These are phyloP conservation scores for Cercospora canescens DNA, from an alignment of 2,329 filamentous ascomycete species.

Conservation along the genomic window DNA sequence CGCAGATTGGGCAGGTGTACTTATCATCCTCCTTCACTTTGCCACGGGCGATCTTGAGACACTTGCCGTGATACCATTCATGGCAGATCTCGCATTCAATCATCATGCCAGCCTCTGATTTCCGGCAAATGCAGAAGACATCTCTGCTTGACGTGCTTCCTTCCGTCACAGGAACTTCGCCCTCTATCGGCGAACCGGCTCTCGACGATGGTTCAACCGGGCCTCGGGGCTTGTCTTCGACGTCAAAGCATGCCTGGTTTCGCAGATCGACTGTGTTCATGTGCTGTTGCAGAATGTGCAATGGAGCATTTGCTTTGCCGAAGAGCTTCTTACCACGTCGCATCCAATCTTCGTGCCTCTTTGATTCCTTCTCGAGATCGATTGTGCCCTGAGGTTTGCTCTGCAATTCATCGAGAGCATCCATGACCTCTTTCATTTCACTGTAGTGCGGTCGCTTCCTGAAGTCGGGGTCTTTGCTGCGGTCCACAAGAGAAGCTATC, in stretches of 20 bases:
- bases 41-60: slow-evolving; percentile 92
- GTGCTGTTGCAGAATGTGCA: slow-evolving; percentile 92
- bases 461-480: slow-evolving; percentile 73
- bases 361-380: slow-evolving; percentile 91
- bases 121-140: slow-evolving; percentile 96
- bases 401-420: slow-evolving; percentile 82
- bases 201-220: slow-evolving; percentile 91
- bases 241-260: slow-evolving; percentile 89
- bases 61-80: slow-evolving; percentile 99
- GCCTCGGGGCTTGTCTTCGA: slow-evolving; percentile 81
- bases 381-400: slow-evolving; percentile 89
- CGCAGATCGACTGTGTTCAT: slow-evolving; percentile 91
- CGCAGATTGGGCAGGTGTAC: slow-evolving; percentile 97
- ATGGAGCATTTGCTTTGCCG: slow-evolving; percentile 93
- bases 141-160: slow-evolving; percentile 61
- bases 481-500: slow-evolving; percentile 78
- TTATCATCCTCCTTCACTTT: slow-evolving; percentile 99
- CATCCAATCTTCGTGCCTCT: slow-evolving; percentile 99
- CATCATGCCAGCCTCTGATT: slow-evolving; percentile 96
- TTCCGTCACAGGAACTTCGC: slow-evolving; percentile 41
- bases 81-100: slow-evolving; percentile 98
- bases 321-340: slow-evolving; percentile 95
- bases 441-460: slow-evolving; percentile 79
- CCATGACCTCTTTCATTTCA: slow-evolving; percentile 88
- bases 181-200: slow-evolving; percentile 63